phyloP scores from a whole-genome alignment of 23 red algal genomes.

The Pyropia haitanensis region DNA sequence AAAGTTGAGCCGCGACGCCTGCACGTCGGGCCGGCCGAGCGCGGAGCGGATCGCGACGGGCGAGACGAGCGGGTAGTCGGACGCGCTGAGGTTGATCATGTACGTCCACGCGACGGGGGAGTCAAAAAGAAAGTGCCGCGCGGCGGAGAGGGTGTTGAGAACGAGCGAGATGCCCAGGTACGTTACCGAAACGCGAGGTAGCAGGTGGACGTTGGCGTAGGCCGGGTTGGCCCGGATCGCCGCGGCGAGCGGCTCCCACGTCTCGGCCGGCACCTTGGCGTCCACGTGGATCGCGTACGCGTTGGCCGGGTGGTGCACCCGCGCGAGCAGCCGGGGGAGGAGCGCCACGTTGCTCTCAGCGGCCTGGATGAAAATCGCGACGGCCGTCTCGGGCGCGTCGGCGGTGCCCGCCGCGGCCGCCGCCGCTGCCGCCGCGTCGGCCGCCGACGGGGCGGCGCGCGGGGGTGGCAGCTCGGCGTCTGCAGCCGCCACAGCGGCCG shows the following conservation, averaged over 20 bases:
- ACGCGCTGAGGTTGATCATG: slow-evolving; percentile 20
- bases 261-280: neutral
- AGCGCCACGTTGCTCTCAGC: neutral
- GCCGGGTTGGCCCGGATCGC: neutral
- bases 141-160: slow-evolving; percentile 9
- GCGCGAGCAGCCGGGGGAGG: neutral
- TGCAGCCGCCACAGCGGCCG: too few species aligned
- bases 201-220: slow-evolving; percentile 5
- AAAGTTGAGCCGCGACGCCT: neutral
- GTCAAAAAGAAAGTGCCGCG: neutral
- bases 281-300: slow-evolving; percentile 17
- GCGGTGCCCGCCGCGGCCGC: too few species aligned
- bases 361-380: neutral
- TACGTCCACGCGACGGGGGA: slow-evolving; percentile 2
- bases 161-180: slow-evolving; percentile 10
- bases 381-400: too few species aligned
- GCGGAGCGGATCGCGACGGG: neutral
- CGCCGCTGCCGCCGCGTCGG: too few species aligned
- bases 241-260: neutral
- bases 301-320: slow-evolving; percentile 10
- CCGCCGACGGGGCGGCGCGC: too few species aligned
- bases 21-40: neutral
- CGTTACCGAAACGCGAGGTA: slow-evolving; percentile 11
- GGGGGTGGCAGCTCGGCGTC: too few species aligned
- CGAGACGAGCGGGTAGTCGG: slow-evolving; percentile 17